Percentiles rank a stretch among this genome's conserved stretches.
Conservation (phyloP, 257 asterid genomes). For the Forsythia viridissima region DNA sequence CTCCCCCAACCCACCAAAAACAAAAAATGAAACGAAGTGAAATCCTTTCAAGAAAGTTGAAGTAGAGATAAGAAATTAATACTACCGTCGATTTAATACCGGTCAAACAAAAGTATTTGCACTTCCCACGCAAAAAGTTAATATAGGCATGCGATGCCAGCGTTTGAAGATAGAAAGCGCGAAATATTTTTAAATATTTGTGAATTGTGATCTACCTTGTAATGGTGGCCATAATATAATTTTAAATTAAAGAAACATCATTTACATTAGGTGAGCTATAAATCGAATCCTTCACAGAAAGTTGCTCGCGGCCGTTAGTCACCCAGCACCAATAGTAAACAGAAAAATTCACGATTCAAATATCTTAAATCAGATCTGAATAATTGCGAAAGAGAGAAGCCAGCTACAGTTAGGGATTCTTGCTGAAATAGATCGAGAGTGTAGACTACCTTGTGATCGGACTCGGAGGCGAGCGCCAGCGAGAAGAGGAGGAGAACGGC, state of each 20-base stretch:
- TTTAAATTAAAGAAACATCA: neutral
- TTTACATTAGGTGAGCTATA: neutral
- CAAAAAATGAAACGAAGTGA: neutral
- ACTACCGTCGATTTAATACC: neutral
- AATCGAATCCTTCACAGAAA: neutral
- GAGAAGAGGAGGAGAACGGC: slow-evolving; percentile 29
- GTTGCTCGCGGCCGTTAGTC: neutral
- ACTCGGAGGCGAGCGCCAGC: slow-evolving; percentile 47
- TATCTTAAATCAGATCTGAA: neutral
- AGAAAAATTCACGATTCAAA: neutral
- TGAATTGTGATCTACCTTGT: neutral
- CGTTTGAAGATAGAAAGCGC: neutral
- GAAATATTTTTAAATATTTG: neutral
- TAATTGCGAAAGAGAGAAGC: neutral
- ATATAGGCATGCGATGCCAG: neutral
- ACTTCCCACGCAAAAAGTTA: neutral
- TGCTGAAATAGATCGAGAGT: neutral
- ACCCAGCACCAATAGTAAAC: neutral
- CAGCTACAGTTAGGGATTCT: slow-evolving; percentile 39
- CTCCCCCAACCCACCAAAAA: neutral
- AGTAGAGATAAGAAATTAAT: neutral
- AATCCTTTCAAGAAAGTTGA: neutral
- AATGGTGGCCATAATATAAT: neutral
- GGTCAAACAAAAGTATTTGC: neutral
- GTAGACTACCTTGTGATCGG: slow-evolving; percentile 50